Evolutionary conservation across 805 yeast species (phyloP).

Genomic region (Barnettozyma sucrosica): DNA sequence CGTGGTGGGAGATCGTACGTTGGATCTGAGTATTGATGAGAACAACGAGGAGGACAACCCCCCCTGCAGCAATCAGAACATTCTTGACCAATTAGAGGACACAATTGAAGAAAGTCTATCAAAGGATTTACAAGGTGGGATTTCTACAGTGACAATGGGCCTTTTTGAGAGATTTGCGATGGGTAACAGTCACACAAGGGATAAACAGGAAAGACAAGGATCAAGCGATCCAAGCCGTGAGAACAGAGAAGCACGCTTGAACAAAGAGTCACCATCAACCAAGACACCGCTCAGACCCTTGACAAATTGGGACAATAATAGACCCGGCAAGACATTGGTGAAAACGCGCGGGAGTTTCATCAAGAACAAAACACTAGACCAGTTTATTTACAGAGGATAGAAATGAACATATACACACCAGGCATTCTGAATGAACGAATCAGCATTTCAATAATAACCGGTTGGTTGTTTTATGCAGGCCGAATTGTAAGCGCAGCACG

Average conservation of each 20-base stretch:
- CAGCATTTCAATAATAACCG: not conserved
- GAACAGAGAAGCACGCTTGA: not conserved
- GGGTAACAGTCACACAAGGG: not conserved
- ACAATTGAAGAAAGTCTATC: not conserved
- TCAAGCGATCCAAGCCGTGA: not conserved
- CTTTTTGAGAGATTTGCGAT: conserved; percentile 14
- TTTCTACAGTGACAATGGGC: conserved; percentile 1
- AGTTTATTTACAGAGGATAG: conserved; percentile 17
- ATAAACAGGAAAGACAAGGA: not conserved
- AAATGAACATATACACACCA: no score
- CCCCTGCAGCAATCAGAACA: not conserved
- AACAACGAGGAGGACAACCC: not conserved
- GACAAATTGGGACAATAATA: not conserved
- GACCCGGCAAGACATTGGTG: conserved; percentile 1
- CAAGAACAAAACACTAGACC: conserved; percentile 15
- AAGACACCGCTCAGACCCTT: not conserved
- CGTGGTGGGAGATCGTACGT: not conserved
- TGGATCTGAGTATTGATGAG: not conserved
- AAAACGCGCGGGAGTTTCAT: conserved; percentile 8
- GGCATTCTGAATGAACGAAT: not conserved
- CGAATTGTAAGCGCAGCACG: not conserved
- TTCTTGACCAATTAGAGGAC: not conserved
- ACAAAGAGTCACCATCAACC: not conserved
- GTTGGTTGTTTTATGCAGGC: not conserved
- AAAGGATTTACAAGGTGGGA: not conserved